These are phyloP conservation scores for Xylariomycetidae sp. DNA, from an alignment of 2,329 filamentous ascomycete species.

Conservation along the genomic window DNA sequence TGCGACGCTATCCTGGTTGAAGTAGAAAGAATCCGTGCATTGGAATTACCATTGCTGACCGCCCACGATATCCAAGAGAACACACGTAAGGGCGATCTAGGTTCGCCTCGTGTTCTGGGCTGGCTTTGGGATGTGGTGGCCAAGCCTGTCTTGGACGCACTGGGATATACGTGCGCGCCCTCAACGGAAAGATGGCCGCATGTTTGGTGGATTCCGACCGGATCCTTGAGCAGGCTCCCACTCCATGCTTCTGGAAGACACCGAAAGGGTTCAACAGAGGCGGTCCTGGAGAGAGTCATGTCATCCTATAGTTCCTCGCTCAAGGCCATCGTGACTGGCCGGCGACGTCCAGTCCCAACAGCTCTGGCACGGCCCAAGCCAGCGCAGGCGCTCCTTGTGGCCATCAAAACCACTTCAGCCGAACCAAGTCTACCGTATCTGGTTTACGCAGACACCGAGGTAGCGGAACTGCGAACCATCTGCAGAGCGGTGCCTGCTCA, in stretches of 20 bases:
- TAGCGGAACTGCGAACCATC: conserved; percentile 8
- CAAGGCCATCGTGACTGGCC: conserved; percentile 23
- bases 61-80: not conserved
- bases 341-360: not conserved
- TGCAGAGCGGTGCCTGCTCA: conserved; percentile 2
- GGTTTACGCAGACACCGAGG: conserved; percentile 15
- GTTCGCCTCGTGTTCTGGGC: conserved; percentile 10
- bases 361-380: too few relatives aligned
- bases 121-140: conserved; percentile 27
- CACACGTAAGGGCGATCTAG: not conserved
- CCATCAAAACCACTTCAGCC: conserved; percentile 23
- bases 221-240: conserved; percentile 22
- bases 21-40: not conserved
- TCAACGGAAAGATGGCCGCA: conserved; percentile 17
- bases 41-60: not conserved
- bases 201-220: conserved; percentile 30
- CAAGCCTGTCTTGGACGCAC: conserved; percentile 19
- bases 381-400: conserved; percentile 23
- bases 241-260: conserved; percentile 30
- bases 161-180: conserved; percentile 17
- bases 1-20: not conserved
- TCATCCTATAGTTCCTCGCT: conserved; percentile 34
- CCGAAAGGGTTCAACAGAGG: conserved; percentile 9
- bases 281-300: conserved; percentile 28
- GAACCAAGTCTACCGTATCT: conserved; percentile 9